phyloP scores from a whole-genome alignment of 176 grass and related monocot species.

The Oryza nivara region DNA sequence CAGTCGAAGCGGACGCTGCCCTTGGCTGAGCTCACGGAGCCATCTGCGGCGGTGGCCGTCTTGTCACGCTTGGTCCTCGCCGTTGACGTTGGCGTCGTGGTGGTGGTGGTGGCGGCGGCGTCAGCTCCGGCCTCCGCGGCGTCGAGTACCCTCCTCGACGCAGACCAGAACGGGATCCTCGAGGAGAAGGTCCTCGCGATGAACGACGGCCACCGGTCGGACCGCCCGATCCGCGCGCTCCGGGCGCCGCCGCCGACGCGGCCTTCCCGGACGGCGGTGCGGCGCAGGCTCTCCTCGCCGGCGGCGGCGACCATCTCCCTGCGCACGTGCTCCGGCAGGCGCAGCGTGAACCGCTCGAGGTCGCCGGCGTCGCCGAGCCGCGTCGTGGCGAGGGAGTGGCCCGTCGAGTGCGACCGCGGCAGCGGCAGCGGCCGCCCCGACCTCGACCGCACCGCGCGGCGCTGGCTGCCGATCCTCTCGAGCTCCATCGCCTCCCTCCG shows the following conservation, averaged over 20 bases:
- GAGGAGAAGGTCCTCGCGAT: slow-evolving; percentile 72
- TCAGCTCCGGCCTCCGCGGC: not conserved
- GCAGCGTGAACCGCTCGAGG: slow-evolving; percentile 79
- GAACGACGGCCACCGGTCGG: slow-evolving; percentile 77
- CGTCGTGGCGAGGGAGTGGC: slow-evolving; percentile 53
- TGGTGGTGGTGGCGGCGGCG: not conserved
- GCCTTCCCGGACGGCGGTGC: slow-evolving; percentile 24
- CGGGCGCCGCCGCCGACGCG: slow-evolving; percentile 15
- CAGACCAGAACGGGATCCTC: slow-evolving; percentile 62
- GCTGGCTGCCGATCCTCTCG: slow-evolving; percentile 78
- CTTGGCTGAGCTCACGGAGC: not conserved
- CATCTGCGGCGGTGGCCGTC: not conserved
- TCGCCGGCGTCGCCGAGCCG: slow-evolving; percentile 37
- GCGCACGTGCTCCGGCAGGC: slow-evolving; percentile 70
- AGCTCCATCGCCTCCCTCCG: slow-evolving; percentile 58
- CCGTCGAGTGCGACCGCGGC: slow-evolving; percentile 82
- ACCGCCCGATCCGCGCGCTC: slow-evolving; percentile 55
- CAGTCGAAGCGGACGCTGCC: slow-evolving; percentile 64
- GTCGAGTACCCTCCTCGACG: slow-evolving; percentile 44
- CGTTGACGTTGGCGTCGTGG: not conserved
- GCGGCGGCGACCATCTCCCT: slow-evolving; percentile 54
- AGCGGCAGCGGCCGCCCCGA: slow-evolving; percentile 46
- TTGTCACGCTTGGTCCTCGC: slow-evolving; percentile 38
- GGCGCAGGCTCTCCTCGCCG: slow-evolving; percentile 48
- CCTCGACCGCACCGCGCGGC: slow-evolving; percentile 59